Evolutionary conservation across 495 filamentous ascomycete genomes (phyloP).

Genomic region (Endocarpon pusillum): DNA sequence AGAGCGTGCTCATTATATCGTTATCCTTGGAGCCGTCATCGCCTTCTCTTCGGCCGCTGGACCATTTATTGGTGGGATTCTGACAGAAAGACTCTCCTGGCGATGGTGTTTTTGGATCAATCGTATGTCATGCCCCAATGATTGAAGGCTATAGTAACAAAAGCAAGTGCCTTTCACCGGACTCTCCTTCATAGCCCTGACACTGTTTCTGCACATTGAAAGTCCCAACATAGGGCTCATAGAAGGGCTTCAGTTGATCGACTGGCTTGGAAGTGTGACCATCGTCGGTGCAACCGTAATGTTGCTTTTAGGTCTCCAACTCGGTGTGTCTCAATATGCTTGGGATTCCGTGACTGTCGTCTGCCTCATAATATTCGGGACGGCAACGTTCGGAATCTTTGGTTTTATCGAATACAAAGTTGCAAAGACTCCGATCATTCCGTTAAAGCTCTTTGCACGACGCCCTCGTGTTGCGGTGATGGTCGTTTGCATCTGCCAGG

Average conservation of each 20-base stretch:
- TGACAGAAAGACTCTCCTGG: constrained; percentile 47
- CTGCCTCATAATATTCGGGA: constrained; percentile 41
- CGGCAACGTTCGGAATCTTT: constrained; percentile 38
- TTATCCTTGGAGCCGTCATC: constrained; percentile 38
- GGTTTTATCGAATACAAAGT: constrained; percentile 39
- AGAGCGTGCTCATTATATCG: constrained; percentile 34
- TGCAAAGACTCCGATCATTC: constrained; percentile 54
- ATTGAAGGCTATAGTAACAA: constrained; percentile 14
- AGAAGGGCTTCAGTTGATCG: constrained; percentile 56
- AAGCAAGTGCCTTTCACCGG: constrained; percentile 46
- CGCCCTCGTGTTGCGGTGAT: constrained; percentile 33
- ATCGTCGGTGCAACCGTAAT: constrained; percentile 52
- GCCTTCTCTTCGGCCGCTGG: constrained; percentile 40
- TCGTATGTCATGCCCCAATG: no score
- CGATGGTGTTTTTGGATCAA: constrained; percentile 62
- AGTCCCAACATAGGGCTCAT: constrained; percentile 36
- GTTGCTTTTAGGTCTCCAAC: constrained; percentile 51
- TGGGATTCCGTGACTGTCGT: constrained; percentile 44
- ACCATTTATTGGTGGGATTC: constrained; percentile 50
- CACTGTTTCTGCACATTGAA: constrained; percentile 41
- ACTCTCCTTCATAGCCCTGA: constrained; percentile 35
- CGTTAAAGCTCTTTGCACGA: constrained; percentile 42
- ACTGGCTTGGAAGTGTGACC: constrained; percentile 54
- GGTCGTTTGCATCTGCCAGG: constrained; percentile 27
- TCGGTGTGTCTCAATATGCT: constrained; percentile 44